Conservation (phyloP, 306 rosid genomes). For the Rubus parviflorus region DNA sequence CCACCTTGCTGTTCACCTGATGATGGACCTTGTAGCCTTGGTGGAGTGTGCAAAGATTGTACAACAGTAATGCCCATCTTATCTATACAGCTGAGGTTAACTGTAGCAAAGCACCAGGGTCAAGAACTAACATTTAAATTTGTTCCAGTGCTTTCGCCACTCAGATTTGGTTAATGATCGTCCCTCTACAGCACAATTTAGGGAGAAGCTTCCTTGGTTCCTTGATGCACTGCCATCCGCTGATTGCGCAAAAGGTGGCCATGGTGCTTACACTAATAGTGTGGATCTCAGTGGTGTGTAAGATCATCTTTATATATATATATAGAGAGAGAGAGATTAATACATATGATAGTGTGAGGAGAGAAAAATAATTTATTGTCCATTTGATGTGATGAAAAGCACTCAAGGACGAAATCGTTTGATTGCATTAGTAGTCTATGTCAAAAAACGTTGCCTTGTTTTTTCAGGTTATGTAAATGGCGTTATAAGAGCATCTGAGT, state of each 20-base stretch:
- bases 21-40: conserved; percentile 80
- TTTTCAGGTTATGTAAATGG: conserved; percentile 76
- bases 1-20: conserved; percentile 91
- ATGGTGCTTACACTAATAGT: conserved; percentile 98
- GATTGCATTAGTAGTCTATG: conserved; percentile 15
- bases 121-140: conserved; percentile 39
- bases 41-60: conserved; percentile 91
- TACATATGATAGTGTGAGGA: neutral
- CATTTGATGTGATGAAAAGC: neutral
- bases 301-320: conserved; percentile 10
- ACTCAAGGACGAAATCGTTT: neutral
- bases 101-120: conserved; percentile 1
- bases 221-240: conserved; percentile 95
- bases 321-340: neutral
- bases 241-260: conserved; percentile 99
- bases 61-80: conserved; percentile 70
- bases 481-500: conserved; percentile 83
- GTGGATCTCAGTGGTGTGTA: conserved; percentile 78
- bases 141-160: conserved; percentile 88
- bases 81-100: conserved; percentile 15
- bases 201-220: conserved; percentile 98
- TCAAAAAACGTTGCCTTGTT: conserved; percentile 23
- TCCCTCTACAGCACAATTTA: conserved; percentile 85
- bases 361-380: neutral
- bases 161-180: conserved; percentile 86